Evolutionary conservation across 192 early-diverging fungal genomes (phyloP).

Genomic region (Dissophora globulifera): DNA sequence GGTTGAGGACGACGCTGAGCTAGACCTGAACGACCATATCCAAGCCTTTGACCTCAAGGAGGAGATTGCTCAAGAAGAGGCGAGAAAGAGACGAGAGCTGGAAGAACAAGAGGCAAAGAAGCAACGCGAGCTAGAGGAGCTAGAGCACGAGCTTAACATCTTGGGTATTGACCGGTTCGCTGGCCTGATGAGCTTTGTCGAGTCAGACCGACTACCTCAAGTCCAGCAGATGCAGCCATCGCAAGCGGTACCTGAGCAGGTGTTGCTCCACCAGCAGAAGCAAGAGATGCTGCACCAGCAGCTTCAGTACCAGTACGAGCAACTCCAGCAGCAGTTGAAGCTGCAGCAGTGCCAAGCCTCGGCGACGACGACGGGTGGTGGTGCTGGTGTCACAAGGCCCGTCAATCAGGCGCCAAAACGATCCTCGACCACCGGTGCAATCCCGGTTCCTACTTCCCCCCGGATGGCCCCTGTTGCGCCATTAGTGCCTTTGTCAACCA

Average conservation of each 20-base stretch:
- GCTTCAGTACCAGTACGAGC: constrained; percentile 9
- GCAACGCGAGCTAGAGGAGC: constrained; percentile 7
- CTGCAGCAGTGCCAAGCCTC: not conserved
- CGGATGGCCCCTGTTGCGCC: no score
- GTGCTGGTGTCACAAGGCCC: no score
- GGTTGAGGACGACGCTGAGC: not conserved
- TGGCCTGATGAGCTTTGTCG: constrained; percentile 13
- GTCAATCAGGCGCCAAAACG: not conserved
- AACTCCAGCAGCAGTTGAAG: constrained; percentile 14
- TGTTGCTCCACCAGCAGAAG: not conserved
- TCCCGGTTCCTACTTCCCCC: no score
- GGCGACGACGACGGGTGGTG: not conserved
- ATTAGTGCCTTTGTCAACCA: not conserved
- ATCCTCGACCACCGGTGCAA: no score
- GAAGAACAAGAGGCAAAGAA: not conserved
- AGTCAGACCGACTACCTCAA: not conserved
- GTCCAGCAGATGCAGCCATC: not conserved
- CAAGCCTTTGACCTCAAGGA: constrained; percentile 7
- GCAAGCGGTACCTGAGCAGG: not conserved
- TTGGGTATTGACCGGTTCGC: constrained; percentile 12
- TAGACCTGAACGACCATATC: constrained; percentile 10
- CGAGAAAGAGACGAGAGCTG: constrained; percentile 1
- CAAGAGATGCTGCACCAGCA: constrained; percentile 14
- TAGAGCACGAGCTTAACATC: constrained; percentile 18
- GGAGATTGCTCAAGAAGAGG: constrained; percentile 18